Evolutionary conservation across 257 asterid genomes (phyloP), one percentile per base, ranked within the genome.

Genomic region (Phtheirospermum japonicum): DNA sequence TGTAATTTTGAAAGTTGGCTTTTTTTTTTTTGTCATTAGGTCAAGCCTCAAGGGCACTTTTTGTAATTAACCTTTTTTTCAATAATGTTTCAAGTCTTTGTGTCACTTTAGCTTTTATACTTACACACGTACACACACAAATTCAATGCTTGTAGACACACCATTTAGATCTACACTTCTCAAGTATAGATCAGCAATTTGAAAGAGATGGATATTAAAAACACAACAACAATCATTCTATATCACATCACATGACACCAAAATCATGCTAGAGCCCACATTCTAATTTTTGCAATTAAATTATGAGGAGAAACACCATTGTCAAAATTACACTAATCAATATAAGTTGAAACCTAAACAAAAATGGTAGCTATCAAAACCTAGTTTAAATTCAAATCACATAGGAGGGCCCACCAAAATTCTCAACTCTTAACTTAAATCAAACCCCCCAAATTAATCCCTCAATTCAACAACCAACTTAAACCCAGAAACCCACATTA

Each of bases 101-200:
- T 6, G 43, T 2, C n/a, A 9, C 9, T 49, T 9, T 19, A 49
- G 28, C 55, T 49, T 23, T 23, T 23, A 33, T 33, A 49, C n/a
- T 18, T 1, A 28, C 31, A 2, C 9, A 33, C 39, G 7, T n/a
- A 33, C 9, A 33, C 2, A 33, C 46, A 14, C 13, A 4, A 32
- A 16, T 32, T 57, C 34, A 7, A 17, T 5, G 17, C 51, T 9
- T 23, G 33, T 23, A 23, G 9, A 52, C 59, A 65, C 52, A 42
- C 59, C 57, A 31, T 34, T 54, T 17, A 69, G 79, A 74, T 69
- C 50, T 59, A 59, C 7, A 59, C 42, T 34, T 69, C 17, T 31
- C 36, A 63, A 9, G 59, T 20, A 67, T 49, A 57, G 23, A 54
- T 63, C 70, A 39, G 19, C 20, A 61, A 30, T 1, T 13, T 4